Evolutionary conservation across 495 filamentous ascomycete species (phyloP).

Genomic region (Aspergillus carlsbadensis): DNA sequence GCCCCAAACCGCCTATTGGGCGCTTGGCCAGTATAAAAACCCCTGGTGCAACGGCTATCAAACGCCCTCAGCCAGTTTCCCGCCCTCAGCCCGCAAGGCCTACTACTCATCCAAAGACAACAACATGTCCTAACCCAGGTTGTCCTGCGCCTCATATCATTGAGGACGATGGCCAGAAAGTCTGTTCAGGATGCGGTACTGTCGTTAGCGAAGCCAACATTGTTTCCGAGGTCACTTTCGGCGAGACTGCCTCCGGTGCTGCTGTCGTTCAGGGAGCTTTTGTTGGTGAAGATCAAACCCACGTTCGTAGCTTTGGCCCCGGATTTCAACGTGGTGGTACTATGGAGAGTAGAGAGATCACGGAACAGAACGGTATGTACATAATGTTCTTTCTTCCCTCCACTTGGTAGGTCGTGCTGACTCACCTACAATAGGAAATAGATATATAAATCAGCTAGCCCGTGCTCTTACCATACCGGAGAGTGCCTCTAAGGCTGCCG

Average conservation of each 20-base stretch:
- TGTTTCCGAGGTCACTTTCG: constrained; percentile 86
- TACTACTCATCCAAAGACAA: constrained; percentile 41
- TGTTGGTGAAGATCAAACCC: constrained; percentile 76
- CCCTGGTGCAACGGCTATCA: constrained; percentile 36
- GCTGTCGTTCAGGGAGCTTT: constrained; percentile 89
- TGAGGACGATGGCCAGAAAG: constrained; percentile 54
- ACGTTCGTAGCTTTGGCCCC: constrained; percentile 59
- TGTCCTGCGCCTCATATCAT: constrained; percentile 50
- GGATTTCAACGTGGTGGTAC: constrained; percentile 55
- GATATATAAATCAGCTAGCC: constrained; percentile 51
- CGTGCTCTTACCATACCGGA: constrained; percentile 56
- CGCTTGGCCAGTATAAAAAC: constrained; percentile 43
- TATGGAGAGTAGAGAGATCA: constrained; percentile 67
- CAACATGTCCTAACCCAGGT: constrained; percentile 47
- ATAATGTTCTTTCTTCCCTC: not conserved
- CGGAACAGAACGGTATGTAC: constrained; percentile 58
- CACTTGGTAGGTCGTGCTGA: constrained; percentile 3
- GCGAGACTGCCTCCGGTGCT: constrained; percentile 77
- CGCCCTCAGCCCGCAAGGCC: constrained; percentile 35
- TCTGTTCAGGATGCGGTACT: constrained; percentile 81
- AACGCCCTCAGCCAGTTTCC: constrained; percentile 35
- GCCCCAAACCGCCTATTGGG: constrained; percentile 36
- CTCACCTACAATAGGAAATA: constrained; percentile 36
- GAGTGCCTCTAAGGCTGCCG: constrained; percentile 58
- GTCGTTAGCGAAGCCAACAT: constrained; percentile 81